Percentiles rank a stretch among this genome's conserved stretches.
Evolutionary conservation across 2,329 filamentous ascomycete genomes (phyloP).

Genomic region (Ceratocystis papillata): DNA sequence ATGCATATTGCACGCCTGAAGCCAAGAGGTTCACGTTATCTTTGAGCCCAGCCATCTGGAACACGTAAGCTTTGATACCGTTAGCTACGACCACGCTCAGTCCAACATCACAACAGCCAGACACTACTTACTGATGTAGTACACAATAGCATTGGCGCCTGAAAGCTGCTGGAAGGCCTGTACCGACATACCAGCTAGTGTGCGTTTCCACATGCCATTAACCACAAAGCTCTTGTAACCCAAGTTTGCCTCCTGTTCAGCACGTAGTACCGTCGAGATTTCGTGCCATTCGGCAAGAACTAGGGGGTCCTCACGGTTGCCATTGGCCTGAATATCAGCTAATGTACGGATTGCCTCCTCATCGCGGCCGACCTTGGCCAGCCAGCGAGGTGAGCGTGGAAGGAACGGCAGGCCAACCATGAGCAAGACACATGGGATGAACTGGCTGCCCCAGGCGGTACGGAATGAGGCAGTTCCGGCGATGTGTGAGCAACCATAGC

Average conservation of each 20-base stretch:
- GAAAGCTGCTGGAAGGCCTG: conserved; percentile 49
- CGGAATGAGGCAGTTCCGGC: conserved; percentile 48
- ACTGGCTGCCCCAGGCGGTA: conserved; percentile 54
- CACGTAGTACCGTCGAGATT: conserved; percentile 30
- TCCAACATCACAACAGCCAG: background rate
- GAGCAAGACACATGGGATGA: conserved; percentile 48
- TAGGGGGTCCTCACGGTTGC: conserved; percentile 42
- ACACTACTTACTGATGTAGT: conserved; percentile 39
- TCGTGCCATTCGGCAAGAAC: conserved; percentile 50
- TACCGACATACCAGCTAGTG: conserved; percentile 41
- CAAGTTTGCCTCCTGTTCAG: conserved; percentile 32
- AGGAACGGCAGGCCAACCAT: conserved; percentile 50
- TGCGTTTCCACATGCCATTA: conserved; percentile 40
- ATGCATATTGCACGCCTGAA: conserved; percentile 45
- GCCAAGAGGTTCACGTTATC: conserved; percentile 44
- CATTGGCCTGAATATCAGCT: conserved; percentile 46
- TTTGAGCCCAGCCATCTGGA: conserved; percentile 34
- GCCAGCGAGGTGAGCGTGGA: conserved; percentile 53
- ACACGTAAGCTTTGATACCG: conserved; percentile 30
- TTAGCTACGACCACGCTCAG: background rate
- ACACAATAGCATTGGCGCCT: conserved; percentile 48
- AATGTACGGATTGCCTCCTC: conserved; percentile 44
- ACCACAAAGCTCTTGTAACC: conserved; percentile 39
- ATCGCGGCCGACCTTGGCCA: conserved; percentile 51
- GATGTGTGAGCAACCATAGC: conserved; percentile 53